Evolutionary conservation across 2,329 filamentous ascomycete genomes (phyloP).

Genomic region (Penicillium thymicola): DNA sequence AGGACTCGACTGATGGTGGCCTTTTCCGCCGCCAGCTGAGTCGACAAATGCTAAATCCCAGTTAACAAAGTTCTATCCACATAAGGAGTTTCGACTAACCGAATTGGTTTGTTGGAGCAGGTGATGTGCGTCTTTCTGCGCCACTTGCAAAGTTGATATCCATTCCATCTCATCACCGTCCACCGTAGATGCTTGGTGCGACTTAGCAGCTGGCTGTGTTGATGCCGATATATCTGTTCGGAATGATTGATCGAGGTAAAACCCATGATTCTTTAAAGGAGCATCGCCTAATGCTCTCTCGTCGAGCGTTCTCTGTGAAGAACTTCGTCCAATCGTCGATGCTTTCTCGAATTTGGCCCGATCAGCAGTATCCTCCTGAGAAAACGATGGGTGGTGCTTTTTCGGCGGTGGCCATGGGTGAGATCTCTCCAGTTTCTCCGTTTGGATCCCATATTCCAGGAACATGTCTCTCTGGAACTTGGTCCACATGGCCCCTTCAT

Average conservation of each 20-base stretch:
- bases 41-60: slow-evolving; percentile 39
- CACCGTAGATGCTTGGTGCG: neutral
- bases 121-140: slow-evolving; percentile 21
- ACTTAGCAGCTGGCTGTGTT: neutral
- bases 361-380: neutral
- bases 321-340: neutral
- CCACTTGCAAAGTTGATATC: slow-evolving; percentile 18
- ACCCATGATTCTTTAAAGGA: neutral
- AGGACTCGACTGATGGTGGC: slow-evolving; percentile 44
- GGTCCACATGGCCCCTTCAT: slow-evolving; percentile 9
- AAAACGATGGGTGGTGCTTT: neutral
- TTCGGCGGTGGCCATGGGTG: neutral
- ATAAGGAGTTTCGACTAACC: slow-evolving; percentile 21
- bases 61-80: neutral
- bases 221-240: neutral
- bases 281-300: neutral
- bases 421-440: slow-evolving; percentile 1
- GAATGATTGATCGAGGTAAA: neutral
- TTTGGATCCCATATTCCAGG: slow-evolving; percentile 19
- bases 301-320: slow-evolving; percentile 6
- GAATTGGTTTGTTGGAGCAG: slow-evolving; percentile 29
- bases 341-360: neutral
- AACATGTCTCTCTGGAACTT: slow-evolving; percentile 24
- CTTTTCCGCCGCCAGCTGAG: slow-evolving; percentile 48
- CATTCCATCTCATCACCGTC: slow-evolving; percentile 12